A percentile compares a stretch with the other conserved stretches of the same genome.
phyloP scores from a whole-genome alignment of 805 yeast genomes.

The Tetrapisispora pingtungensis region DNA sequence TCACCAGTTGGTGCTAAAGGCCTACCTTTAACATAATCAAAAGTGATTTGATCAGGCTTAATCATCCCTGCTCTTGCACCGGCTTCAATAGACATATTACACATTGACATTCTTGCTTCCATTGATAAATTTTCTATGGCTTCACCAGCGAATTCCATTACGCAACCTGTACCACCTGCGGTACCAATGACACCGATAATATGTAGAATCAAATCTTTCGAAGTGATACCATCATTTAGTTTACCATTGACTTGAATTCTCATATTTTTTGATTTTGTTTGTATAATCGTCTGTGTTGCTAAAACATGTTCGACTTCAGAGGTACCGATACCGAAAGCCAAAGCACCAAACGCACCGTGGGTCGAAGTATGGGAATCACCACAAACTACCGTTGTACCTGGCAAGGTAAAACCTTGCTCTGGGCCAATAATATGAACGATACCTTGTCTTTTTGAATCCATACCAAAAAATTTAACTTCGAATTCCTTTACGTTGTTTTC shows the following conservation, averaged over 20 bases:
- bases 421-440: conserved; percentile 98
- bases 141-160: conserved; percentile 92
- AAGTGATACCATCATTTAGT: conserved; percentile 80
- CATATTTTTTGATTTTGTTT: conserved; percentile 94
- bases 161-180: conserved; percentile 98
- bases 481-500: conserved; percentile 89
- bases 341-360: conserved; percentile 96
- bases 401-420: conserved; percentile 96
- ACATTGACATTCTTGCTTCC: conserved; percentile 99
- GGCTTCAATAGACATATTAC: conserved; percentile 98
- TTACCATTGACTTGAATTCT: conserved; percentile 78
- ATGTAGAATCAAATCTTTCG: conserved; percentile 89
- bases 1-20: conserved; percentile 91
- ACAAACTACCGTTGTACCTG: conserved; percentile 98
- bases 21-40: conserved; percentile 81
- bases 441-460: conserved; percentile 92
- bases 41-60: conserved; percentile 85
- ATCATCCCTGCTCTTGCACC: conserved; percentile 99
- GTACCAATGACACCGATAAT: conserved; percentile 96
- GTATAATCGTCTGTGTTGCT: conserved; percentile 94
- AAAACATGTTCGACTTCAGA: conserved; percentile 98
- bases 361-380: conserved; percentile 99
- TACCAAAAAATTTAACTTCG: conserved; percentile 85
- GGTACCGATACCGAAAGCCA: conserved; percentile 98
- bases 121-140: conserved; percentile 84